Evolutionary conservation across 169 alveolate species (phyloP).

Genomic region (Babesia bigemina): DNA sequence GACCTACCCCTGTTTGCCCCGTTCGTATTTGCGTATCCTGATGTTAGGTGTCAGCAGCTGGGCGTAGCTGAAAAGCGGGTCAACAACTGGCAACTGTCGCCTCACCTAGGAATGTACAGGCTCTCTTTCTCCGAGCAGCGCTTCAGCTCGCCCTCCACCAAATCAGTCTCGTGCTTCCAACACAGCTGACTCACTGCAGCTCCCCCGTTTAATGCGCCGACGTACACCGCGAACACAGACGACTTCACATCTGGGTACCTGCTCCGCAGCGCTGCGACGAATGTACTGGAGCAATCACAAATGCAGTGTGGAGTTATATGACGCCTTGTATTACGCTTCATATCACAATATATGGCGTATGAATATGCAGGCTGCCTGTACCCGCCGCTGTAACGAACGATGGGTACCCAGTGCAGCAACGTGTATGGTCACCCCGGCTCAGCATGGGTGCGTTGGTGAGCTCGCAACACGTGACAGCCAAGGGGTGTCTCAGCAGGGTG

Average conservation of each 20-base stretch:
- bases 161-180: conserved; percentile 17
- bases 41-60: conserved; percentile 8
- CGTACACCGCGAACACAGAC: conserved; percentile 9
- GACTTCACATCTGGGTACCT: conserved; percentile 12
- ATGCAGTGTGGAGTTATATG: too few species aligned
- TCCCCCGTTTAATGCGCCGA: neutral
- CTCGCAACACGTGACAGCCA: too few species aligned
- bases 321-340: too few species aligned
- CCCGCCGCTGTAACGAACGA: too few species aligned
- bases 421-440: too few species aligned
- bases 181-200: neutral
- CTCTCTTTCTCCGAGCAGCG: conserved; percentile 5
- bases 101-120: conserved; percentile 47
- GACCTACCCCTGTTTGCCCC: conserved; percentile 18
- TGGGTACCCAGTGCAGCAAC: too few species aligned
- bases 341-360: too few species aligned
- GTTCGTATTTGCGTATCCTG: conserved; percentile 24
- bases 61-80: conserved; percentile 2
- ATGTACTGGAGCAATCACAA: neutral
- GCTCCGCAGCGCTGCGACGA: conserved; percentile 15
- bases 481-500: too few species aligned
- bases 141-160: conserved; percentile 24
- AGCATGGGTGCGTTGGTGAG: too few species aligned
- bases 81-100: neutral
- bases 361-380: too few species aligned